Conservation (phyloP, 208 protist genomes). For the Kentomonas sorsogonicus region DNA sequence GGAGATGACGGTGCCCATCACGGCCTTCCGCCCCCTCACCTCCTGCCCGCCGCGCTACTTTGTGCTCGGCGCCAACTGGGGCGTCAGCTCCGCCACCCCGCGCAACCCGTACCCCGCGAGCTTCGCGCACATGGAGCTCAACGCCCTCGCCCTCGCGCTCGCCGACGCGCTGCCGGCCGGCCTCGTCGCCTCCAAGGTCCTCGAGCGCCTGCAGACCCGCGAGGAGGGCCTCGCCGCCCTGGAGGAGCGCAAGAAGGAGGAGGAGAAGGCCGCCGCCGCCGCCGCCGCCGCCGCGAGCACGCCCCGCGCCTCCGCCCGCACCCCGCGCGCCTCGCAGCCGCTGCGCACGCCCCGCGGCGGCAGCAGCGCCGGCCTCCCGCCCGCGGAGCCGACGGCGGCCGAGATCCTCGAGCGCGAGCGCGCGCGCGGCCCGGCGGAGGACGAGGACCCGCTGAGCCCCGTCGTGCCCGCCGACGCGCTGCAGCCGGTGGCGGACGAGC, state of each 20-base stretch:
- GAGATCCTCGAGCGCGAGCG: conserved; percentile 32
- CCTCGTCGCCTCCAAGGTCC: conserved; percentile 47
- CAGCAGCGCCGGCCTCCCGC: too few species aligned
- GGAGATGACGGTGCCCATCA: conserved; percentile 58
- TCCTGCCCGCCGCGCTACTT: conserved; percentile 77
- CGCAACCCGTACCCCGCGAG: conserved; percentile 62
- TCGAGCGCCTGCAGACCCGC: conserved; percentile 47
- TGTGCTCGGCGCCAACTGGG: conserved; percentile 71
- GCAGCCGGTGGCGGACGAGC: conserved; percentile 39
- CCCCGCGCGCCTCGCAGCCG: conserved; percentile 23
- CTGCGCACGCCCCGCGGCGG: conserved; percentile 26
- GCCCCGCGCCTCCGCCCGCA: conserved; percentile 26
- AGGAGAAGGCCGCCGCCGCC: conserved; percentile 19
- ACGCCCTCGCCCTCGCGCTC: conserved; percentile 62
- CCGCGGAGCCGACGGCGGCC: conserved; percentile 12
- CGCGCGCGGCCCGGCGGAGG: conserved; percentile 35
- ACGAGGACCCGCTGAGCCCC: conserved; percentile 68
- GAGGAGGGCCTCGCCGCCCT: conserved; percentile 54
- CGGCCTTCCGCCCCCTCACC: conserved; percentile 70
- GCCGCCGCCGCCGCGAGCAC: conserved; percentile 19
- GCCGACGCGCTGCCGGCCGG: conserved; percentile 40
- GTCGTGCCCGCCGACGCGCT: conserved; percentile 49
- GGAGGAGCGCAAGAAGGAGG: conserved; percentile 39
- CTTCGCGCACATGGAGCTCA: conserved; percentile 71
- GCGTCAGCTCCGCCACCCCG: conserved; percentile 40